Percentiles rank a stretch among this genome's conserved stretches.
Conservation (phyloP, 1,284 basidiomycete genomes). For the Cystobasidium slooffiae region DNA sequence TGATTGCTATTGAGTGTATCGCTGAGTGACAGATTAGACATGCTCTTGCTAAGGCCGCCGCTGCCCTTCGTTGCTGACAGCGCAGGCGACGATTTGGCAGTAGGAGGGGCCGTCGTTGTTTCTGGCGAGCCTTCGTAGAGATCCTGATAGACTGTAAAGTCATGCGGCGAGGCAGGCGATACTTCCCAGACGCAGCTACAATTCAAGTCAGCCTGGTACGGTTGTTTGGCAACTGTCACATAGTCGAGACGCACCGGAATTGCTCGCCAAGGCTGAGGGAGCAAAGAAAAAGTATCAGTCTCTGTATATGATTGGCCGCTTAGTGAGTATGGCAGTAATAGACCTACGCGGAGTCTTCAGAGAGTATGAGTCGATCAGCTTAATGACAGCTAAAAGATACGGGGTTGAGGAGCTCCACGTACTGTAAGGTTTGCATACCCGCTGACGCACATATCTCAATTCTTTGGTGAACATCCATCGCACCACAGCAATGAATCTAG, state of each 20-base stretch:
- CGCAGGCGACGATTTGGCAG: constrained; percentile 25
- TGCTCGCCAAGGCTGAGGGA: constrained; percentile 43
- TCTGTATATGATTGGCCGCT: not conserved
- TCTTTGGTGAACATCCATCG: constrained; percentile 75
- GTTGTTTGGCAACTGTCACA: too few relatives aligned
- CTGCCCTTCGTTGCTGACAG: constrained; percentile 13
- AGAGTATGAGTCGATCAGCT: constrained; percentile 13
- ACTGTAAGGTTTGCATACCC: constrained; percentile 88
- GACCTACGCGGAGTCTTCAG: constrained; percentile 44
- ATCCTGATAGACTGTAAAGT: constrained; percentile 43
- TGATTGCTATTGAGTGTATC: constrained; percentile 25
- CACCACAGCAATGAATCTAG: constrained; percentile 87
- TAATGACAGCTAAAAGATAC: not conserved
- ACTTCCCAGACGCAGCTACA: constrained; percentile 44
- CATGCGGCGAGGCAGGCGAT: constrained; percentile 29
- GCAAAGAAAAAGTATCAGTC: constrained; percentile 14
- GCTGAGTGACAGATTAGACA: constrained; percentile 41
- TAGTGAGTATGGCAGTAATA: not conserved
- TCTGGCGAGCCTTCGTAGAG: constrained; percentile 64
- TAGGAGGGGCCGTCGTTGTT: constrained; percentile 66
- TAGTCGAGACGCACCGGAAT: constrained; percentile 30
- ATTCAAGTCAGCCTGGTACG: not conserved
- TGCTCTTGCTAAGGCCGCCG: constrained; percentile 30
- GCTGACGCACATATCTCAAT: constrained; percentile 88
- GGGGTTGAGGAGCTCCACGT: constrained; percentile 13